Base-by-base conservation (phyloP, 1,284 basidiomycete genomes). In the Apiotrichum sp. region DNA sequence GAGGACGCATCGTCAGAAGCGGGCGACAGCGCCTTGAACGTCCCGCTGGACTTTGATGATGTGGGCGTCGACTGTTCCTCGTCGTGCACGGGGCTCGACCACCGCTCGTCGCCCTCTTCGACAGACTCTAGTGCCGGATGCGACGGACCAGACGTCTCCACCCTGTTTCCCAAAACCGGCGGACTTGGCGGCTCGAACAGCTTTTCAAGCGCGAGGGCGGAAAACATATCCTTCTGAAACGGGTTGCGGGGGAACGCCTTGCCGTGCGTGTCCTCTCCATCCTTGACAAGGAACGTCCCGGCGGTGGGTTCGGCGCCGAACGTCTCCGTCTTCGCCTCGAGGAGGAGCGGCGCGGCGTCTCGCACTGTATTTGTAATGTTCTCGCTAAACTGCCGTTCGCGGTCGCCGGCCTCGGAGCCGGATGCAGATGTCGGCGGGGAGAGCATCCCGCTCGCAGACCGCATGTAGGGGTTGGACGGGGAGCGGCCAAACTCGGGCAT, bases 141-240 rank as follows among this genome's bases (percentile, higher is more conserved):
- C 11, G 14, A 11, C 6, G n/a, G 6, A 6, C 6, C 40, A 13
- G 40, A 41, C 40, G 40, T 41, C 11, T 34, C 36, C 29, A 8
- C n/a, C 9, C 7, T 8, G 33, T 14, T n/a, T 13, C n/a, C 6
- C n/a, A 50, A 40, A 46, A 57, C 66, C 0, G 84, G 85, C 2
- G 86, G 87, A 3, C 88, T 87, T 0, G 91, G 91, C 6, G 91
- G 90, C 61, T 92, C 87, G 65, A 93, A 93, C 88, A 93, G 89
- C 52, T 81, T 81, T 74, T 93, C 90, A 9, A 93, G 80, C 4
- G 86, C 84, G 54, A 91, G 73, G 0, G 89, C 88, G 52, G 84
- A 88, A 75, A 93, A 93, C 67, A 93, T 84, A 70, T 89, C 85
- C 74, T 87, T 91, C 44, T 58, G 63, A 41, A 70, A 65, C 4